These are phyloP conservation scores for Metschnikowia bowlesiae DNA, from an alignment of 805 yeast species.

Conservation along the genomic window DNA sequence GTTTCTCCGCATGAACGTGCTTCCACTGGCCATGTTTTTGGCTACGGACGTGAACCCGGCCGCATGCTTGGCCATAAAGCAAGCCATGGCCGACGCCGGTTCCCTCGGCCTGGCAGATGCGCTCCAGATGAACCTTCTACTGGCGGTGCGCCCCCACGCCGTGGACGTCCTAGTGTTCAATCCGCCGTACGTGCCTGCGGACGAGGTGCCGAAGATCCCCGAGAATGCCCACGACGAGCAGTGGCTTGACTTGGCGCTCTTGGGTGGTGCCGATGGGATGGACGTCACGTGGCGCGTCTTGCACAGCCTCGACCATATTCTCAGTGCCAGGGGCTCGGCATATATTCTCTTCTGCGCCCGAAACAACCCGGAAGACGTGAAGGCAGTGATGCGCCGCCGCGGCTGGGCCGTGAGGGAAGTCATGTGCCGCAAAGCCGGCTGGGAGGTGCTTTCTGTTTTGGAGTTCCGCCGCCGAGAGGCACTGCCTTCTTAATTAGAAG, in stretches of 20 bases:
- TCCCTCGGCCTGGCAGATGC: constrained; percentile 17
- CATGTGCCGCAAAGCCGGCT: constrained; percentile 78
- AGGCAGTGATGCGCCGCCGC: constrained; percentile 37
- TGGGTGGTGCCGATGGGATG: constrained; percentile 93
- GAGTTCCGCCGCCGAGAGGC: constrained; percentile 38
- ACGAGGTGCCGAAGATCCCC: constrained; percentile 62
- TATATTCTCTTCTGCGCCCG: constrained; percentile 89
- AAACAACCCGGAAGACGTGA: constrained; percentile 69
- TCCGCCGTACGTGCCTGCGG: constrained; percentile 97
- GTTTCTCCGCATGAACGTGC: constrained; percentile 59
- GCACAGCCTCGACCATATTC: constrained; percentile 44
- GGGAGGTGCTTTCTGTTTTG: constrained; percentile 86
- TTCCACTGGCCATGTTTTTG: constrained; percentile 48
- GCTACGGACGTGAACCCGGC: constrained; percentile 80
- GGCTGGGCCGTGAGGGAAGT: constrained; percentile 56
- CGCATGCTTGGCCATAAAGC: constrained; percentile 50
- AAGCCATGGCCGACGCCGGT: constrained; percentile 16
- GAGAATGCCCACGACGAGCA: constrained; percentile 38
- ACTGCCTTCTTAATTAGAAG: background rate
- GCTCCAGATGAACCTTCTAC: constrained; percentile 55
- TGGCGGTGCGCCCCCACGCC: constrained; percentile 39
- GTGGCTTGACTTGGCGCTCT: constrained; percentile 87
- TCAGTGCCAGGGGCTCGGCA: constrained; percentile 67
- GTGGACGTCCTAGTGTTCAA: constrained; percentile 82
- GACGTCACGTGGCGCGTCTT: constrained; percentile 67